Conservation (phyloP, 495 filamentous ascomycete genomes). For the Xylaria cubensis region DNA sequence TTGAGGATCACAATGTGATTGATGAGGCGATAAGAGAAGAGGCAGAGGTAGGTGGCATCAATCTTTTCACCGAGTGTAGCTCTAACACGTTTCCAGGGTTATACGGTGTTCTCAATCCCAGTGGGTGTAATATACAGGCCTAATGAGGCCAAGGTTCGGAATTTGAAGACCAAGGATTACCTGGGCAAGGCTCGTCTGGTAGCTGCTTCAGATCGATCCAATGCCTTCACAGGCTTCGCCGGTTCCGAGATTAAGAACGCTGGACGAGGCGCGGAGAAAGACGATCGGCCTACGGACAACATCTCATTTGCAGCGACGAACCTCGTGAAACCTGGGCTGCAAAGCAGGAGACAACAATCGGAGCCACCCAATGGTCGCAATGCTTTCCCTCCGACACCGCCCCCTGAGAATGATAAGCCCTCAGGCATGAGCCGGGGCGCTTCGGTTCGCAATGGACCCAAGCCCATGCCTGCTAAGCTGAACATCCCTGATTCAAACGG, state of each 20-base stretch:
- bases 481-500: constrained; percentile 57
- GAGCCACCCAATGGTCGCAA: constrained; percentile 80
- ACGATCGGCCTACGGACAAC: constrained; percentile 78
- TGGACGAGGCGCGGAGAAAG: constrained; percentile 50
- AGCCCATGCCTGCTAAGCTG: constrained; percentile 59
- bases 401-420: constrained; percentile 79
- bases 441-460: constrained; percentile 61
- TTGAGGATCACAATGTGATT: constrained; percentile 95
- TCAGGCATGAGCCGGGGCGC: constrained; percentile 54
- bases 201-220: constrained; percentile 82
- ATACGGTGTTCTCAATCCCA: constrained; percentile 98
- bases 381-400: constrained; percentile 94
- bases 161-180: constrained; percentile 96
- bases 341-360: constrained; percentile 82
- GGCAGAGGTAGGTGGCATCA: constrained; percentile 72
- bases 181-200: constrained; percentile 92
- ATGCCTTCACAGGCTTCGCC: constrained; percentile 78
- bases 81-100: constrained; percentile 67
- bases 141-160: constrained; percentile 97
- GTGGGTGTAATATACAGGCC: constrained; percentile 94
- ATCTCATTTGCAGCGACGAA: constrained; percentile 91
- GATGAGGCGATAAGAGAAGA: constrained; percentile 93
- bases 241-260: constrained; percentile 74
- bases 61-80: not conserved
- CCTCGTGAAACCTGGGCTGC: constrained; percentile 82